Conservation (phyloP, 192 early-diverging fungal species). For the Umbelopsis sp. region DNA sequence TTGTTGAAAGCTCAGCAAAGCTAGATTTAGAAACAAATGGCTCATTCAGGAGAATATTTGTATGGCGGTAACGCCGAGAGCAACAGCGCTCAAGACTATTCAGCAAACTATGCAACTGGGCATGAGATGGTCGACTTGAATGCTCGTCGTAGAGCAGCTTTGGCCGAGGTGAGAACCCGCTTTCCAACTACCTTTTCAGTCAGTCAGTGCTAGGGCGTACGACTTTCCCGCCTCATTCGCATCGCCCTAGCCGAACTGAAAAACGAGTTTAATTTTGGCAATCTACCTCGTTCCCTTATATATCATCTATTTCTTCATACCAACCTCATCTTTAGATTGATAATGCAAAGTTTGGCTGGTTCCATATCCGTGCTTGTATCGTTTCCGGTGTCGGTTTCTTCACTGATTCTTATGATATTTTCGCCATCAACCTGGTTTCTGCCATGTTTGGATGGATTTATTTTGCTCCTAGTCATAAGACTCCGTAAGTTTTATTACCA, state of each 20-base stretch:
- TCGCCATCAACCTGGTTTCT: conserved; percentile 87
- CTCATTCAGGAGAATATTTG: neutral
- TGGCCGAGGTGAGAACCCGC: conserved; percentile 30
- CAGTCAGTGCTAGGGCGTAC: too few relatives aligned
- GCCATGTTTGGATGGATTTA: conserved; percentile 82
- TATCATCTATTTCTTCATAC: neutral
- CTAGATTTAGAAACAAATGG: neutral
- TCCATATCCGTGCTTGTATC: conserved; percentile 73
- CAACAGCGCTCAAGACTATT: neutral
- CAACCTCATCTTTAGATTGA: conserved; percentile 53
- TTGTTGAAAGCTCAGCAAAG: too few relatives aligned
- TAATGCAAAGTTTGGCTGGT: conserved; percentile 79
- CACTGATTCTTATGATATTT: conserved; percentile 94
- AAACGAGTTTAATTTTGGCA: neutral
- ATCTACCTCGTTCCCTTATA: neutral
- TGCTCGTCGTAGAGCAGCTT: conserved; percentile 36
- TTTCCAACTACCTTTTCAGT: too few relatives aligned
- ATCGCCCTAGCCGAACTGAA: too few relatives aligned
- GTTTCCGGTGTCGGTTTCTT: conserved; percentile 84
- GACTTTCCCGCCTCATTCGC: too few relatives aligned
- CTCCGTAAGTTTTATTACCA: conserved; percentile 41
- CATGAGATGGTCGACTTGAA: conserved; percentile 29
- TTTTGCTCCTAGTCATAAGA: conserved; percentile 45
- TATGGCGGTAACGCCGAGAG: neutral
- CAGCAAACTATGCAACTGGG: neutral